Evolutionary conservation across 139 green algal genomes (phyloP).

Genomic region (Chlorella sp.): DNA sequence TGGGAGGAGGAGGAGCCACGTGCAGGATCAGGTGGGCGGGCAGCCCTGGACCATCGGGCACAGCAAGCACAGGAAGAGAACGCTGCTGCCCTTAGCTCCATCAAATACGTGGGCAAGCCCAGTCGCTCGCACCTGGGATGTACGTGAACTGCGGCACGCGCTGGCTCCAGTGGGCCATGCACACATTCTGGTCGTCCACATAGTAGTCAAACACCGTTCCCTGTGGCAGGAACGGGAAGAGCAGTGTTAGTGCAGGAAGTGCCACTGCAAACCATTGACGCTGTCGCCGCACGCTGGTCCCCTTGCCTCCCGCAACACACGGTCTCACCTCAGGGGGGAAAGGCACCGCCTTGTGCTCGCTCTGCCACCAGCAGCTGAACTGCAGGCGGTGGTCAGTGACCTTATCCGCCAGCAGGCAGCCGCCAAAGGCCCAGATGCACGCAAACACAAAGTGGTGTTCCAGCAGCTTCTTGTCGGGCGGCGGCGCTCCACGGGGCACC

Average conservation of each 20-base stretch:
- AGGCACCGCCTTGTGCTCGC: conserved; percentile 74
- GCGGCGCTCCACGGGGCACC: conserved; percentile 59
- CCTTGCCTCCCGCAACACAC: too few species aligned
- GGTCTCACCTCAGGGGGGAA: conserved; percentile 61
- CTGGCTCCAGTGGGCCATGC: conserved; percentile 84
- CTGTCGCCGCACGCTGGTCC: too few species aligned
- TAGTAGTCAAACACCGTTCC: conserved; percentile 94
- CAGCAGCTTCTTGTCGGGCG: conserved; percentile 86
- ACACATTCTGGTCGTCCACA: conserved; percentile 75
- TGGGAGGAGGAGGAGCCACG: neutral
- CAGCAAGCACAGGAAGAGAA: neutral
- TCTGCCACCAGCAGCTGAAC: conserved; percentile 91
- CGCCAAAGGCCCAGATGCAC: conserved; percentile 94
- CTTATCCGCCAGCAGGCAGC: conserved; percentile 85
- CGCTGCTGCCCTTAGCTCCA: too few species aligned
- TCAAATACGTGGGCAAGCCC: too few species aligned
- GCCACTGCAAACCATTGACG: too few species aligned
- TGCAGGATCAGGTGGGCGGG: conserved; percentile 40
- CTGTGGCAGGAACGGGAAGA: conserved; percentile 52
- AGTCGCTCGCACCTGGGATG: conserved; percentile 38
- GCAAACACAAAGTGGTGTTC: conserved; percentile 95
- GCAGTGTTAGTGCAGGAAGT: neutral
- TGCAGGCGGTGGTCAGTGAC: conserved; percentile 83
- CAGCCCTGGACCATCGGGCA: too few species aligned
- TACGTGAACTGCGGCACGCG: conserved; percentile 72